These are phyloP conservation scores for Ganoderma lingzhi DNA, from an alignment of 1,284 basidiomycete species.

Conservation along the genomic window DNA sequence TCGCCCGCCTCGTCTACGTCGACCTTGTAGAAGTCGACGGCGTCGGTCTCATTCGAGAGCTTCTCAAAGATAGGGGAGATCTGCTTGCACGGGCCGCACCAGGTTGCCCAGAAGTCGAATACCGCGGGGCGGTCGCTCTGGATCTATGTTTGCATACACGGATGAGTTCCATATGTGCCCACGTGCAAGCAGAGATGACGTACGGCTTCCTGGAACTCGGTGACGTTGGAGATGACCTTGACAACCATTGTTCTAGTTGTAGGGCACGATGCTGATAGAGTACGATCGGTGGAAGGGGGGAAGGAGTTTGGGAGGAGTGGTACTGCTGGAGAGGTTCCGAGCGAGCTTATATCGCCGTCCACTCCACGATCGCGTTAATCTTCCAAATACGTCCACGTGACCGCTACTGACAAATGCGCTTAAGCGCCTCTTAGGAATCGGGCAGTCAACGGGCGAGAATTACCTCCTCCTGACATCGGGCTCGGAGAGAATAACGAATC, in stretches of 20 bases:
- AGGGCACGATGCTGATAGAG: conserved; percentile 5
- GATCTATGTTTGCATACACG: conserved; percentile 53
- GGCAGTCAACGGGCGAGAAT: conserved; percentile 3
- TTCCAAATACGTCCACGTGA: conserved; percentile 28
- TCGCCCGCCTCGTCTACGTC: conserved; percentile 72
- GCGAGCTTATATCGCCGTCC: conserved; percentile 24
- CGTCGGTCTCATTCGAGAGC: conserved; percentile 56
- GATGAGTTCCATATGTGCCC: conserved; percentile 10
- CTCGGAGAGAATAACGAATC: background rate
- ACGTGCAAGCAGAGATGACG: conserved; percentile 25
- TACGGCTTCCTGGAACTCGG: conserved; percentile 65
- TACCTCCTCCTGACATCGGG: background rate
- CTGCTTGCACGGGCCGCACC: conserved; percentile 80
- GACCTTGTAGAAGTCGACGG: conserved; percentile 84
- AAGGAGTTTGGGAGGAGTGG: background rate
- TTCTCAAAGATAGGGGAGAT: conserved; percentile 86
- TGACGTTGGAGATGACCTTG: conserved; percentile 56
- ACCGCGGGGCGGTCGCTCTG: conserved; percentile 64
- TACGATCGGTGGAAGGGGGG: conserved; percentile 5
- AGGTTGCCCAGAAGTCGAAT: conserved; percentile 83
- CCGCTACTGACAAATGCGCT: conserved; percentile 22
- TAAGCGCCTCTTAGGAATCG: conserved; percentile 12
- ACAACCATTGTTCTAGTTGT: conserved; percentile 42
- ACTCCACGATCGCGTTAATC: conserved; percentile 25
- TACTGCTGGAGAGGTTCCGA: background rate